phyloP scores from a whole-genome alignment of 2,329 filamentous ascomycete species.

The Alternaria incomplexa region DNA sequence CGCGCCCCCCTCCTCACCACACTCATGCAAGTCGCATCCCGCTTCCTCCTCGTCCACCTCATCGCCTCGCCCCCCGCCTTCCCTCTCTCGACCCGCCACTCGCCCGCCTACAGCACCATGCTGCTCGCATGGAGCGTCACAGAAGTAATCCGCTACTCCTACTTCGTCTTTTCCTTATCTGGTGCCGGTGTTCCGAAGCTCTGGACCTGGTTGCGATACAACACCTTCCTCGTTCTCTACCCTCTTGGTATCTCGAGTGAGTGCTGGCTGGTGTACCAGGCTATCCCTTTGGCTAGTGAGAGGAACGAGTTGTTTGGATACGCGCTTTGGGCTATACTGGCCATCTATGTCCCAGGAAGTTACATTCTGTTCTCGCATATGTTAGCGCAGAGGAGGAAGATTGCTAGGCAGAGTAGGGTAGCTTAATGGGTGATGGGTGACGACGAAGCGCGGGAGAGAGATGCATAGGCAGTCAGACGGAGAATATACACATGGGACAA shows the following conservation, averaged over 20 bases:
- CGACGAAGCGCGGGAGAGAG: background rate
- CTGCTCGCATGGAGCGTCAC: constrained; percentile 87
- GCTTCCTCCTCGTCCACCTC: constrained; percentile 88
- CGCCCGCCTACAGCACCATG: constrained; percentile 75
- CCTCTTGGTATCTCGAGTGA: constrained; percentile 90
- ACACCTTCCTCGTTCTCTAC: constrained; percentile 92
- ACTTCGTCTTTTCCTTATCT: constrained; percentile 78
- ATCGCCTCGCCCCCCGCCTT: constrained; percentile 70
- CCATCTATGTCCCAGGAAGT: constrained; percentile 78
- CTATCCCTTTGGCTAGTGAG: constrained; percentile 65
- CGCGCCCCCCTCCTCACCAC: constrained; percentile 86
- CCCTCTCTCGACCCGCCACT: constrained; percentile 65
- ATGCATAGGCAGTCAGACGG: too few relatives aligned
- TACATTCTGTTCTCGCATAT: constrained; percentile 93
- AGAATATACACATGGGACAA: background rate
- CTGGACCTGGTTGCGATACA: constrained; percentile 84
- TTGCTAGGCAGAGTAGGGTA: constrained; percentile 43
- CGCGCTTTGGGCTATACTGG: constrained; percentile 69
- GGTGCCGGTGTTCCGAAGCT: constrained; percentile 63
- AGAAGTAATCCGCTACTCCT: constrained; percentile 91
- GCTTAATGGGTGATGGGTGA: background rate
- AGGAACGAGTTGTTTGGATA: constrained; percentile 61
- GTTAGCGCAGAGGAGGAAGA: constrained; percentile 86
- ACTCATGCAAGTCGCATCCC: constrained; percentile 84
- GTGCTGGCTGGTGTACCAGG: constrained; percentile 77